phyloP scores from a whole-genome alignment of 805 yeast species.

The Kluyveromyces nonfermentans region DNA sequence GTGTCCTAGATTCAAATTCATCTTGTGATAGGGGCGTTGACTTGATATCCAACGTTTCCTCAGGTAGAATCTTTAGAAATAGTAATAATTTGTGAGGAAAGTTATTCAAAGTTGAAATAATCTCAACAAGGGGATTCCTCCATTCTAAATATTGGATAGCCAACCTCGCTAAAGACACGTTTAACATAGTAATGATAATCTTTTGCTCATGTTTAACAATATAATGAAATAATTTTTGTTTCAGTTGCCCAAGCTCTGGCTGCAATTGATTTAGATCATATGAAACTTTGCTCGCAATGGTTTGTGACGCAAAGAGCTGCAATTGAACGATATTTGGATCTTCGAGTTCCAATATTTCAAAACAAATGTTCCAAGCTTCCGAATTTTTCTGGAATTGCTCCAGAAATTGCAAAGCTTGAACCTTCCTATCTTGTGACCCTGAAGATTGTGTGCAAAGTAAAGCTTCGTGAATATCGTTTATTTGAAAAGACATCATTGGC shows the following conservation, averaged over 20 bases:
- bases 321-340: conserved; percentile 39
- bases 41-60: conserved; percentile 73
- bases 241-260: conserved; percentile 48
- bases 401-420: conserved; percentile 44
- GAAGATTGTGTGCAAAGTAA: conserved; percentile 24
- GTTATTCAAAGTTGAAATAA: conserved; percentile 38
- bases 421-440: conserved; percentile 26
- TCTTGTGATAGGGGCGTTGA: conserved; percentile 73
- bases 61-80: conserved; percentile 82
- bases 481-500: conserved; percentile 10
- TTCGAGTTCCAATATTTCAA: conserved; percentile 39
- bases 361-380: conserved; percentile 71
- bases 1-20: conserved; percentile 59
- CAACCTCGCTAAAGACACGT: conserved; percentile 72
- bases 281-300: conserved; percentile 71
- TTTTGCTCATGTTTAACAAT: conserved; percentile 37
- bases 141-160: conserved; percentile 71
- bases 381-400: conserved; percentile 76
- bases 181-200: conserved; percentile 72
- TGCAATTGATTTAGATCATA: conserved; percentile 74
- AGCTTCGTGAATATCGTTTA: conserved; percentile 19
- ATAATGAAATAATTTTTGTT: conserved; percentile 51
- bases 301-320: conserved; percentile 83
- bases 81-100: conserved; percentile 48
- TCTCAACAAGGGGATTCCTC: conserved; percentile 61